phyloP scores from a whole-genome alignment of 352 stramenopile species.

The Phytophthora sojae region DNA sequence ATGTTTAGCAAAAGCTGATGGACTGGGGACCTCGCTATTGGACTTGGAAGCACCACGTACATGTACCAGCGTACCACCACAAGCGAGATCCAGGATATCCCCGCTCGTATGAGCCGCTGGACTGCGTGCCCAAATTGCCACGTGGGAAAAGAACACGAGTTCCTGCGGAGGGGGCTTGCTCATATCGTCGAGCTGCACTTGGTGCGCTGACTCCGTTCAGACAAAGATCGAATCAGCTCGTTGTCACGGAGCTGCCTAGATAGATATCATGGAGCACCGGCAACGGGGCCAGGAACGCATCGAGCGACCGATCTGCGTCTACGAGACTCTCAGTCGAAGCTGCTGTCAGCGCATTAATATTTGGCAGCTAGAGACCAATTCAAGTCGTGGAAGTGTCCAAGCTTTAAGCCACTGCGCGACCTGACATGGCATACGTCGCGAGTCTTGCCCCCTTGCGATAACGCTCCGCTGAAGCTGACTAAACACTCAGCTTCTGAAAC shows the following conservation, averaged over 20 bases:
- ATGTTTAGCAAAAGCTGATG: constrained; percentile 98
- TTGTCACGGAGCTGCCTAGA: constrained; percentile 90
- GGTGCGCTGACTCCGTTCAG: constrained; percentile 91
- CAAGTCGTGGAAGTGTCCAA: constrained; percentile 96
- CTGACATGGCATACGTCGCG: constrained; percentile 94
- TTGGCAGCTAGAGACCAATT: constrained; percentile 90
- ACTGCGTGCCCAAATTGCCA: constrained; percentile 95
- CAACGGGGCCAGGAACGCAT: constrained; percentile 93
- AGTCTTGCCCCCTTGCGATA: constrained; percentile 79
- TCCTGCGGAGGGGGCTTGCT: too few species aligned
- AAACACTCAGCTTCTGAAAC: constrained; percentile 98
- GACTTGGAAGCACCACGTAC: constrained; percentile 77
- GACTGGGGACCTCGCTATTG: constrained; percentile 96
- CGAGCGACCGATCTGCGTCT: constrained; percentile 89
- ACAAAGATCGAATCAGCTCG: constrained; percentile 89
- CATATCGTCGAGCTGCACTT: constrained; percentile 89
- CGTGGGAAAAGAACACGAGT: constrained; percentile 69
- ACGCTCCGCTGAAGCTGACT: constrained; percentile 94
- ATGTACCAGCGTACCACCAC: constrained; percentile 91
- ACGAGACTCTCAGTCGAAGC: constrained; percentile 78
- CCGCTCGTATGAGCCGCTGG: constrained; percentile 52
- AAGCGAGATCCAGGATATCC: constrained; percentile 93
- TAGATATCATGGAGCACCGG: constrained; percentile 59
- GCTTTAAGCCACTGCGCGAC: constrained; percentile 93
- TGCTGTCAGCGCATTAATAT: constrained; percentile 97